phyloP scores from a whole-genome alignment of 768 basidiomycete genomes.

The Suillus subalutaceus region DNA sequence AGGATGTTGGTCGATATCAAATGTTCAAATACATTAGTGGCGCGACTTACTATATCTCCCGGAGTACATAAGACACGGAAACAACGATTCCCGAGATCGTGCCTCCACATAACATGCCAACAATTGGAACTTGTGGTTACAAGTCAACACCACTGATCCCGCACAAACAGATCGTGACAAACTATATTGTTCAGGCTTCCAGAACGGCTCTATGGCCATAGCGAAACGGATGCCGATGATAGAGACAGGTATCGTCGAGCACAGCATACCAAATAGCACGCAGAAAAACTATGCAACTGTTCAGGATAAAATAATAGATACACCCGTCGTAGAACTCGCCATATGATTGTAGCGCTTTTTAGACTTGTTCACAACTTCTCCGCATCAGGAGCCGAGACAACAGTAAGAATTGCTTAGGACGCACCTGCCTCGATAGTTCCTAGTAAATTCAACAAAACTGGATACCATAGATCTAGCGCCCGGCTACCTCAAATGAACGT shows the following conservation, averaged over 20 bases:
- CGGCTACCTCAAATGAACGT: background rate
- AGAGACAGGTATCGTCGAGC: constrained; percentile 79
- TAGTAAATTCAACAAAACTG: constrained; percentile 72
- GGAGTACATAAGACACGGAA: constrained; percentile 68
- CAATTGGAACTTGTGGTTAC: constrained; percentile 64
- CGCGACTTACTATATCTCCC: constrained; percentile 66
- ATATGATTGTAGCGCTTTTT: constrained; percentile 73
- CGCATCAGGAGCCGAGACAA: background rate
- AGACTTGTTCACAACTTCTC: constrained; percentile 75
- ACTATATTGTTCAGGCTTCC: constrained; percentile 85
- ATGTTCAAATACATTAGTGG: background rate
- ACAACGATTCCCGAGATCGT: constrained; percentile 79
- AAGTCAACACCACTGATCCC: background rate
- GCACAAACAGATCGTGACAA: constrained; percentile 21
- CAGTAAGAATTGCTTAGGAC: constrained; percentile 22
- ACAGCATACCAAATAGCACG: constrained; percentile 68
- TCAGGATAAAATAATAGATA: constrained; percentile 15
- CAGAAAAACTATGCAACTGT: constrained; percentile 52
- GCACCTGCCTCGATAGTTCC: constrained; percentile 78
- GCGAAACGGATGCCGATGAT: constrained; percentile 75
- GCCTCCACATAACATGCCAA: constrained; percentile 86
- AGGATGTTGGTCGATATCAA: background rate
- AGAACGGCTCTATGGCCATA: constrained; percentile 78
- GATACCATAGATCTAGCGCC: background rate
- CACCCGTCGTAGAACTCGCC: constrained; percentile 42